Percentiles rank a stretch among this genome's conserved stretches.
Evolutionary conservation across 805 yeast species (phyloP).

Genomic region (Suhomyces sp.): DNA sequence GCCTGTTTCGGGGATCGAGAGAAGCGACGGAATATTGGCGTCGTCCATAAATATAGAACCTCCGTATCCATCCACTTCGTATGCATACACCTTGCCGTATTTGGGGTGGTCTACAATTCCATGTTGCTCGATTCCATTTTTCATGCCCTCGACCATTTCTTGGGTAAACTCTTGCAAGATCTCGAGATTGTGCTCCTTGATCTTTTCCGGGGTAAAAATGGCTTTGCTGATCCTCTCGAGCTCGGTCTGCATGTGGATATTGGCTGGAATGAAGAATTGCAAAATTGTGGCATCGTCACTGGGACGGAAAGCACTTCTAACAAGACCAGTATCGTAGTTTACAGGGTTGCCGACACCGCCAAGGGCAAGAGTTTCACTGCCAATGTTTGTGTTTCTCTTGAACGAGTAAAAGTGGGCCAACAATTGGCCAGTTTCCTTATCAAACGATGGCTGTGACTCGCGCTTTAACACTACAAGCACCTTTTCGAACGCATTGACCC

Average conservation of each 20-base stretch:
- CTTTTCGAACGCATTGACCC: constrained; percentile 59
- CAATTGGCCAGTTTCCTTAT: constrained; percentile 46
- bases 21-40: constrained; percentile 81
- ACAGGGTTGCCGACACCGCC: constrained; percentile 86
- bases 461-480: constrained; percentile 52
- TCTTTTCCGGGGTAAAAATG: constrained; percentile 15
- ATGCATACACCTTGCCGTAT: constrained; percentile 79
- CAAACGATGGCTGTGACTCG: constrained; percentile 62
- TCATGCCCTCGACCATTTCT: constrained; percentile 41
- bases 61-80: constrained; percentile 87
- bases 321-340: constrained; percentile 61
- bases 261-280: constrained; percentile 83
- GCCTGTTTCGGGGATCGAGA: constrained; percentile 80
- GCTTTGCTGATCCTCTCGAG: constrained; percentile 35
- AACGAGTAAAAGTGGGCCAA: constrained; percentile 58
- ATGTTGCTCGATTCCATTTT: constrained; percentile 55
- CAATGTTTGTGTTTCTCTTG: constrained; percentile 69
- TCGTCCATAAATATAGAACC: constrained; percentile 77
- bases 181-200: constrained; percentile 8
- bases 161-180: constrained; percentile 23
- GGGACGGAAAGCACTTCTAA: constrained; percentile 84
- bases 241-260: constrained; percentile 71
- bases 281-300: constrained; percentile 83
- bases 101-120: constrained; percentile 67
- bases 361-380: constrained; percentile 77